A percentile compares a stretch with the other conserved stretches of the same genome.
Evolutionary conservation across 805 yeast species (phyloP).

Genomic region (Cyberlindnera veronae): DNA sequence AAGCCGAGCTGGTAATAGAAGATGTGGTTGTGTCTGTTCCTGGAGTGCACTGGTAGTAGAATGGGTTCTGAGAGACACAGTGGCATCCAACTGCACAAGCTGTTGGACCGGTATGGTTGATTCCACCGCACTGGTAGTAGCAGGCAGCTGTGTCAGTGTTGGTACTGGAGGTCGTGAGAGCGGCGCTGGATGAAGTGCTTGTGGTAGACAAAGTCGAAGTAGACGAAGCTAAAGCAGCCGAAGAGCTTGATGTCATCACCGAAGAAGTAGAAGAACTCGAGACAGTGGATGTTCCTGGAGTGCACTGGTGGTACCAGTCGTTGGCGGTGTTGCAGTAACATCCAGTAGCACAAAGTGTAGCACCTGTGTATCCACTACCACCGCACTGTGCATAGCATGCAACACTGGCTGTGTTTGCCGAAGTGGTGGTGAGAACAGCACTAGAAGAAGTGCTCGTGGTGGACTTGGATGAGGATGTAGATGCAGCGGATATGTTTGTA

Average conservation of each 20-base stretch:
- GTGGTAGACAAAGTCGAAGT: background rate
- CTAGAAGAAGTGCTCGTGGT: background rate
- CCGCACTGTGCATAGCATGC: conserved; percentile 19
- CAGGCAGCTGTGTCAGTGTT: background rate
- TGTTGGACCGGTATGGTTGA: background rate
- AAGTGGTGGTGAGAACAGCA: background rate
- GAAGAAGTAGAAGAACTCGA: conserved; percentile 1
- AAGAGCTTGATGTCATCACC: background rate
- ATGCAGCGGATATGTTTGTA: conserved; percentile 2
- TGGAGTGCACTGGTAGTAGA: too few species aligned
- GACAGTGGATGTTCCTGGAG: conserved; percentile 12
- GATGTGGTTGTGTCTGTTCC: conserved; percentile 2
- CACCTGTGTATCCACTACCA: conserved; percentile 12
- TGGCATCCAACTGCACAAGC: too few species aligned
- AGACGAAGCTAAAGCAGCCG: background rate
- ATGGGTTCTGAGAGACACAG: too few species aligned
- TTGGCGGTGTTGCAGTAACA: conserved; percentile 13
- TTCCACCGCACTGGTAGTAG: background rate
- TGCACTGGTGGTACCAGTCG: conserved; percentile 19
- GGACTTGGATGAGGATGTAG: conserved; percentile 5
- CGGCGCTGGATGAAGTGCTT: background rate
- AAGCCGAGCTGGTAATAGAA: conserved; percentile 1
- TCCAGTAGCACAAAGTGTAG: conserved; percentile 14
- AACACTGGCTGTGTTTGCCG: background rate
- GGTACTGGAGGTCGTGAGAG: background rate